Evolutionary conservation across 257 asterid genomes (phyloP).

Genomic region (Nicotiana benthamiana): DNA sequence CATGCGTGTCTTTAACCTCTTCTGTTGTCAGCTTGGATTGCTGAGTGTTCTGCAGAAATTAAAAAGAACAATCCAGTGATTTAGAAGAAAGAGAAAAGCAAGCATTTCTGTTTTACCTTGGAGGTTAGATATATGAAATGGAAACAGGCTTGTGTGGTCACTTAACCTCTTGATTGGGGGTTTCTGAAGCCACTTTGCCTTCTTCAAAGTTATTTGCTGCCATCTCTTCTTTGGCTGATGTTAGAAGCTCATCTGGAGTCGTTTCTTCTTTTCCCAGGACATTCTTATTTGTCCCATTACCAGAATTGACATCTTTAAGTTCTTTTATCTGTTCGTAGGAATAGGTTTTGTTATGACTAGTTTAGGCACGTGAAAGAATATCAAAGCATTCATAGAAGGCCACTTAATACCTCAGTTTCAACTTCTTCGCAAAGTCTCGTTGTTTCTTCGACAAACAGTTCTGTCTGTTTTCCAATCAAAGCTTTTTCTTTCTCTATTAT

Average conservation of each 20-base stretch:
- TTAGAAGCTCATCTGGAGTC: neutral
- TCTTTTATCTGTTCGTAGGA: slow-evolving; percentile 11
- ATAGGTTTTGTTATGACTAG: neutral
- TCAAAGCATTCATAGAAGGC: neutral
- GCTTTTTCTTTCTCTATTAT: neutral
- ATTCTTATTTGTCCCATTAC: neutral
- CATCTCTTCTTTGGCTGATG: slow-evolving; percentile 1
- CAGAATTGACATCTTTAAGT: neutral
- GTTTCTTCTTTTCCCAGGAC: neutral
- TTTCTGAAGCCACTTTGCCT: neutral
- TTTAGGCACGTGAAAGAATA: neutral
- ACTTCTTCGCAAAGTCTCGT: neutral
- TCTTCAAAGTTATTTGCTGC: slow-evolving; percentile 3
- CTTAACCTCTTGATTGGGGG: slow-evolving; percentile 18
- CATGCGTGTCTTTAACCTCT: neutral
- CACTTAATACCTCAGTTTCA: neutral
- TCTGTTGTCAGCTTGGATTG: neutral
- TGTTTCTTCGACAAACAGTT: neutral
- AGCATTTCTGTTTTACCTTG: neutral
- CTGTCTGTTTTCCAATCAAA: neutral
- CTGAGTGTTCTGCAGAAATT: neutral
- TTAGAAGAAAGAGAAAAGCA: slow-evolving; percentile 1
- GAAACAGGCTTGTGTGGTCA: neutral
- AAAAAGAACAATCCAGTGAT: neutral
- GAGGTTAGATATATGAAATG: neutral